Evolutionary conservation across 192 early-diverging fungal genomes (phyloP), one percentile per base, ranked within the genome.

Genomic region (Haplosporangium gracile): DNA sequence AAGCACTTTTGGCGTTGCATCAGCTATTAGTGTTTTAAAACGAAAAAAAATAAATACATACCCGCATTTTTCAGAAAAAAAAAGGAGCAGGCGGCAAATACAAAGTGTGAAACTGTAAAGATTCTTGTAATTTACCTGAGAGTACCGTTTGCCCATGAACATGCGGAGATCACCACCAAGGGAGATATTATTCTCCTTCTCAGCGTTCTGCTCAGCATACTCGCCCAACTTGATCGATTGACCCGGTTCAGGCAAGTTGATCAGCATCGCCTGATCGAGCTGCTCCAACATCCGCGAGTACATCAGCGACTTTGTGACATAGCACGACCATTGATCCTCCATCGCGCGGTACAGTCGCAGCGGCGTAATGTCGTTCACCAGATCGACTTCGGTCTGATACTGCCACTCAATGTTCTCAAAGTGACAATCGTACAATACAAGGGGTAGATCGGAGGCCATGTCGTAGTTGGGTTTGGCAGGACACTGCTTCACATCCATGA

Each of bases 361-460:
- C 18, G 82, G 79, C 5, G 83, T 81, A 15, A 87, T 88, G 34
- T 83, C 77, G 36, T 72, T 81, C 11, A 80, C 53, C 36, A 80
- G 72, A 38, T 72, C 77, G 13, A 82, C 82, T 34, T 88, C 88
- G 22, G 81, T 91, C 77, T 91, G 85, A 77, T 93, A 88, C 63
- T 87, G 90, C 95, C 95, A 95, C 26, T 91, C 75, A 8, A 94
- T 79, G 36, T 92, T 89, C 5, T 89, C 88, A 80, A 95, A 99
- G 36, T 93, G 89, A 78, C 97, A 97, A 72, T 99, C 97, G 34
- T 96, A 95, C 65, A 99, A 85, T 2, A 99, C 94, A 70, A 99
- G 90, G 15, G 98, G 97, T 71, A 93, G 78, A 73, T 99, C 98
- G 63, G 91, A 91, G 0, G 98, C 98, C 96, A 99, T 96, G 38